Conservation (phyloP, 2,329 filamentous ascomycete genomes). For the Aspergillus viridinutans region DNA sequence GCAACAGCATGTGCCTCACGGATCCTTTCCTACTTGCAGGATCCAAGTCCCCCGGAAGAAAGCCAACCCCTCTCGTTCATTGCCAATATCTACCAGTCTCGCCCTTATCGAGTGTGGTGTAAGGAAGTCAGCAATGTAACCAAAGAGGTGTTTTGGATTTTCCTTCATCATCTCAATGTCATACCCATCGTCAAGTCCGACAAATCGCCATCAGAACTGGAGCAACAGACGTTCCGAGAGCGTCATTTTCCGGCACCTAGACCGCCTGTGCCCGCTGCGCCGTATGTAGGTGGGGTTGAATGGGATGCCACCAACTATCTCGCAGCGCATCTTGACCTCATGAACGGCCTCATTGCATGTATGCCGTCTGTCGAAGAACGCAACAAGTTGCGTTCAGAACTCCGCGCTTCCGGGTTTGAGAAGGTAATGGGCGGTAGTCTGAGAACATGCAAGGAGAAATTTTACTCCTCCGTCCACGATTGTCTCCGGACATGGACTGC, state of each 20-base stretch:
- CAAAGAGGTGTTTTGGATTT: slow-evolving; percentile 99
- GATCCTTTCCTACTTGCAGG: slow-evolving; percentile 75
- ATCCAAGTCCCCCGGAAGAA: slow-evolving; percentile 71
- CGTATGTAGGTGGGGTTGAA: slow-evolving; percentile 94
- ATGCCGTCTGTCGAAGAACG: slow-evolving; percentile 66
- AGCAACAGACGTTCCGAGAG: slow-evolving; percentile 35
- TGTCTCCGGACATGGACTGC: slow-evolving; percentile 85
- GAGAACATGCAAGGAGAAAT: slow-evolving; percentile 94
- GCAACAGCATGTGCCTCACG: slow-evolving; percentile 60
- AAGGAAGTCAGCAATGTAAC: slow-evolving; percentile 90
- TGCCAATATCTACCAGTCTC: slow-evolving; percentile 76
- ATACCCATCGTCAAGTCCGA: slow-evolving; percentile 51
- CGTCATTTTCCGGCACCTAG: slow-evolving; percentile 79
- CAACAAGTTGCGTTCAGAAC: slow-evolving; percentile 70
- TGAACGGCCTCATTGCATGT: slow-evolving; percentile 86
- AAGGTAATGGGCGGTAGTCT: slow-evolving; percentile 80
- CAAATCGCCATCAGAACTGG: slow-evolving; percentile 24
- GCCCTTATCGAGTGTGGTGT: slow-evolving; percentile 90
- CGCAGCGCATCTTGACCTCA: slow-evolving; percentile 82
- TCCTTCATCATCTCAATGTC: slow-evolving; percentile 89
- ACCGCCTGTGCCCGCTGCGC: slow-evolving; percentile 86
- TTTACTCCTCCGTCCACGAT: slow-evolving; percentile 88
- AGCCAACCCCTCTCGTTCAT: slow-evolving; percentile 80
- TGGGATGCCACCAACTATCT: slow-evolving; percentile 99
- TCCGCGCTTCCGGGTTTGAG: slow-evolving; percentile 84